Evolutionary conservation across 306 rosid genomes (phyloP), one percentile per base, ranked within the genome.

Genomic region (Acacia crassicarpa): DNA sequence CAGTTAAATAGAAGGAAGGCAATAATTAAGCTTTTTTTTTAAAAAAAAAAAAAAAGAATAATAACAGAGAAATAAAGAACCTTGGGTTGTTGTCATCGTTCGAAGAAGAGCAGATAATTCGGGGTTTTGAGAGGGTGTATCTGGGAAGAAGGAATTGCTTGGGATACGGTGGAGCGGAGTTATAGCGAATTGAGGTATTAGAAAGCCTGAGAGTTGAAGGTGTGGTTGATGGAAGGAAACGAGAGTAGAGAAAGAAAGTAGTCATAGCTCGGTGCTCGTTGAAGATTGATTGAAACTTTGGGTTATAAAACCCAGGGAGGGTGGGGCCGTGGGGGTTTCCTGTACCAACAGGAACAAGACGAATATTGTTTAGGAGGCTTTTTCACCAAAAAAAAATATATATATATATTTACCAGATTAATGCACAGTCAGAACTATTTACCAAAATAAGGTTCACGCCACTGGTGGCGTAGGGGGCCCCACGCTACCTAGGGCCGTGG

Each of bases 41-140:
- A 4, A 4, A 27, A 27, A 27, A 5, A 35, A 56, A 65, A 20
- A 19, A 12, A 0, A 12, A 1, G 46, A 44, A 2, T 17, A 49
- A n/a, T 25, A 35, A 49, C 20, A 9, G 17, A 15, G 20, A 49
- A 69, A 23, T 25, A 66, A 82, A 23, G 33, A 70, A 94, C 97
- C 91, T 93, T 33, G 90, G 89, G 58, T 61, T 41, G 89, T 81
- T 91, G 78, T 93, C 95, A 77, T 91, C 95, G 65, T 90, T 87
- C 17, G 94, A 74, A n/a, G 91, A 87, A 81, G 93, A 90, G 65
- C 91, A 88, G 3, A 81, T 73, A 49, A 76, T 54, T 54, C 63
- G 81, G 41, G 89, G 48, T 12, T 83, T 87, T 30, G 81, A 35
- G 84, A 74, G 82, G 51, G 81, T 72, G 81, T 30, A 2, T 68